phyloP scores from a whole-genome alignment of 768 basidiomycete species.

The Tremella fuciformis region DNA sequence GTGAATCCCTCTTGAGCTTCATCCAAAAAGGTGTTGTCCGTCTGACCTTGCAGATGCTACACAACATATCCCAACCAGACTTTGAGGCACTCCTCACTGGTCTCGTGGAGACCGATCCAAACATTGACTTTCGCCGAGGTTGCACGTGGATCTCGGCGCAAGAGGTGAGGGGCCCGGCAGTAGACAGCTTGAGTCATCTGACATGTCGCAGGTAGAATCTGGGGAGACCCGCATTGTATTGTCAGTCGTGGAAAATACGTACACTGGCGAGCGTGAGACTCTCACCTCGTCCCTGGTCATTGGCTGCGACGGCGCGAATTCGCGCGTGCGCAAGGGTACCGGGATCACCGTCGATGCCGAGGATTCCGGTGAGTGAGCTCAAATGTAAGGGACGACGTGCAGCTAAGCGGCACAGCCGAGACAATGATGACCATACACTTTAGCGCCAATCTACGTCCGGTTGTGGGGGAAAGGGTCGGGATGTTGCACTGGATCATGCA shows the following conservation, averaged over 20 bases:
- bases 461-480: constrained; percentile 11
- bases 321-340: constrained; percentile 1
- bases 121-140: constrained; percentile 9
- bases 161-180: background rate
- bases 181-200: background rate
- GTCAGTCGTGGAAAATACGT: constrained; percentile 10
- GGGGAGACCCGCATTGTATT: too few relatives aligned
- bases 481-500: constrained; percentile 22
- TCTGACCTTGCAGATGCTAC: constrained; percentile 18
- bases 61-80: constrained; percentile 20
- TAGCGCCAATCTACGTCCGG: constrained; percentile 12
- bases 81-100: constrained; percentile 8
- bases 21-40: too few relatives aligned
- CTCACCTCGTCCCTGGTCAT: constrained; percentile 10
- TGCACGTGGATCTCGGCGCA: constrained; percentile 13
- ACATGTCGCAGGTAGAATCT: too few relatives aligned
- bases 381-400: background rate
- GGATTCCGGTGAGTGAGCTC: constrained; percentile 9
- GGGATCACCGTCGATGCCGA: constrained; percentile 13
- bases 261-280: constrained; percentile 10
- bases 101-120: constrained; percentile 6
- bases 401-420: constrained; percentile 7
- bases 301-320: constrained; percentile 15
- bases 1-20: too few relatives aligned
- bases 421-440: constrained; percentile 18